Base-by-base conservation (phyloP, 768 basidiomycete genomes). In the Rhodotorula toruloides region DNA sequence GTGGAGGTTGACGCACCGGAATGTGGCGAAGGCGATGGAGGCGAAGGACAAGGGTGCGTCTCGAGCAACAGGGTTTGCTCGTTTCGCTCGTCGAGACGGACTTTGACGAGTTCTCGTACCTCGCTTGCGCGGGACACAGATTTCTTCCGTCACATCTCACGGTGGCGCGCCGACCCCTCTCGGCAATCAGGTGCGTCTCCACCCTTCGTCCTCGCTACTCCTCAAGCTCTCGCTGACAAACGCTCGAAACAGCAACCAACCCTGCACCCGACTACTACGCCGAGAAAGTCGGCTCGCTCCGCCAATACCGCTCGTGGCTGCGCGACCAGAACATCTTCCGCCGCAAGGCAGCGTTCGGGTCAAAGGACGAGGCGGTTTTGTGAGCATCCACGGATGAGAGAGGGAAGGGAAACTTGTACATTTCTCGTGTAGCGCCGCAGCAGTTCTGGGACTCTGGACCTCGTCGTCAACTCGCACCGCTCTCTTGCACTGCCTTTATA, bases 111-210 rank as follows among this genome's bases (percentile, higher is more conserved):
- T 22, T 19, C 31, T 46, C 39, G 25, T 32, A 19, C 8, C n/a
- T 10, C 9, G 11, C 42, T 29, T 32, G 17, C 25, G 1, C 34
- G 4, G 13, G 9, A n/a, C 16, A 14, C 50, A 71, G 67, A 65
- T n/a, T 72, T 72, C 54, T 68, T 65, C 58, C 32, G 40, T 7
- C 71, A 72, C 63, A 55, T 72, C 25, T 49, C 56, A 32, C 53
- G 59, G 17, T 75, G 77, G 62, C 74, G 79, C 16, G 79, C 74
- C 31, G 76, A 77, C 65, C 77, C 79, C 13, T 72, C 72, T 2
- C 75, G 76, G 46, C 77, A 77, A 61, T 75, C 61, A 17, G 61
- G 67, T 63, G 0, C 36, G 43, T 44, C 58, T n/a, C 31, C 46
- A n/a, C 47, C 9, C 53, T 10, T 9, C 25, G n/a, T 57, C 22